Evolutionary conservation across 371 early-diverging fungal species (phyloP), one percentile per base, ranked within the genome.

Genomic region (Mortierella sp.): DNA sequence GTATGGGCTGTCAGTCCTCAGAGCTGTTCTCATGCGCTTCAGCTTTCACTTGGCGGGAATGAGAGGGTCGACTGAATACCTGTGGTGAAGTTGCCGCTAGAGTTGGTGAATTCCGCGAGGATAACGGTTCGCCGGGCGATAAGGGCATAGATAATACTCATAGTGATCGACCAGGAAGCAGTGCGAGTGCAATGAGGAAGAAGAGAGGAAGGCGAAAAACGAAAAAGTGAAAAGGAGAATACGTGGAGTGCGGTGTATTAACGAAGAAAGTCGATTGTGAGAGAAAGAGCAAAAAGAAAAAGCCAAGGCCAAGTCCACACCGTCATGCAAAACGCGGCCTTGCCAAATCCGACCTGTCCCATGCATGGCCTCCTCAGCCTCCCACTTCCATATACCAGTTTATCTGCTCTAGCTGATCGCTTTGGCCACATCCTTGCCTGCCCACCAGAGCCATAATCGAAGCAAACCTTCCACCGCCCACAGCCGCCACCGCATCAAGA

Each of bases 91-190:
- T 93, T 93, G 51, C 93, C 93, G 12, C 89, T 84, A 13, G 90
- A 89, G 55, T 86, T 86, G 45, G 93, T 87, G 76, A 93, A 89
- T 70, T 94, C 95, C 24, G 93, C 88, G 19, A 94, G 83, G 56
- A 93, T 86, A 42, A 85, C 76, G 48, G 89, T 81, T 45, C 91
- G 89, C 49, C 88, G 87, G 34, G 93, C 89, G 53, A 92, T 90
- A 16, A 94, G 82, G 43, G 89, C 90, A 61, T 91, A 91, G 49
- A 90, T 89, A 66, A 91, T 86, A 43, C 88, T 86, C 90, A 91
- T 89, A 74, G 34, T 10, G 34, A 34, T 4, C 7, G 34, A 34
- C 7, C 7, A 10, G 10, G 34, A 34, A 7, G 34, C 34, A 34
- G 34, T 54, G 42, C 14, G 28, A 16, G 14, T 52, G 60, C 24